Percentiles rank a stretch among this genome's conserved stretches.
Conservation (phyloP, 2,329 filamentous ascomycete genomes). For the Falciphora oryzae region DNA sequence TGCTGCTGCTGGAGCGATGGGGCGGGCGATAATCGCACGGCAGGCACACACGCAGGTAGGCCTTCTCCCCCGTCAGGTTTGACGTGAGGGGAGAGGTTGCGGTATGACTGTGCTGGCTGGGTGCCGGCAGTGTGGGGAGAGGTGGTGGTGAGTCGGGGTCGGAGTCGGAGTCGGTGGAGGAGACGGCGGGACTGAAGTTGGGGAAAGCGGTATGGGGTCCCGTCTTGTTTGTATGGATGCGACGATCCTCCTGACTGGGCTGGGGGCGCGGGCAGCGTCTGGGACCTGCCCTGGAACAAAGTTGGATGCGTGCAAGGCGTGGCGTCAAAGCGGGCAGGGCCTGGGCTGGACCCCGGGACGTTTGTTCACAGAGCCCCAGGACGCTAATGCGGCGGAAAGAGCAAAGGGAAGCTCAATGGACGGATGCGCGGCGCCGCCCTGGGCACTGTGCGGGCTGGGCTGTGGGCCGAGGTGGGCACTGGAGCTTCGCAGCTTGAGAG, state of each 20-base stretch:
- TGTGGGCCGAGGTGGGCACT: background rate
- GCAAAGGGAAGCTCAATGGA: background rate
- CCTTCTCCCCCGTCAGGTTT: background rate
- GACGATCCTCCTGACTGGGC: background rate
- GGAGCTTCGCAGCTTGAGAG: background rate
- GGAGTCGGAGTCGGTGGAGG: background rate
- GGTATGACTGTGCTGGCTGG: constrained; percentile 1
- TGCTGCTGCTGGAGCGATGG: no score
- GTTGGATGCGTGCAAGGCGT: background rate
- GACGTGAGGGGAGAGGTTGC: background rate
- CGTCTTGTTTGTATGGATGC: background rate
- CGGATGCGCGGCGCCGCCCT: background rate
- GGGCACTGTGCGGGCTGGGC: constrained; percentile 2
- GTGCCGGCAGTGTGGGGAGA: background rate
- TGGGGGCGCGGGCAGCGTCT: background rate
- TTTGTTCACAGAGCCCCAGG: background rate
- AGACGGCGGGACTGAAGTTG: background rate
- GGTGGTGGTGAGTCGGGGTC: background rate
- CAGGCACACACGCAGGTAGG: background rate
- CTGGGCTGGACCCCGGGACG: background rate
- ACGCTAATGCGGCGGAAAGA: background rate
- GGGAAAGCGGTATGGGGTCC: background rate
- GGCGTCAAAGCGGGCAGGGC: background rate
- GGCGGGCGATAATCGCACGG: no score
- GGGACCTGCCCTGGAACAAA: background rate